phyloP scores from a whole-genome alignment of 2,329 filamentous ascomycete genomes.

The Rasamsonia emersonii region DNA sequence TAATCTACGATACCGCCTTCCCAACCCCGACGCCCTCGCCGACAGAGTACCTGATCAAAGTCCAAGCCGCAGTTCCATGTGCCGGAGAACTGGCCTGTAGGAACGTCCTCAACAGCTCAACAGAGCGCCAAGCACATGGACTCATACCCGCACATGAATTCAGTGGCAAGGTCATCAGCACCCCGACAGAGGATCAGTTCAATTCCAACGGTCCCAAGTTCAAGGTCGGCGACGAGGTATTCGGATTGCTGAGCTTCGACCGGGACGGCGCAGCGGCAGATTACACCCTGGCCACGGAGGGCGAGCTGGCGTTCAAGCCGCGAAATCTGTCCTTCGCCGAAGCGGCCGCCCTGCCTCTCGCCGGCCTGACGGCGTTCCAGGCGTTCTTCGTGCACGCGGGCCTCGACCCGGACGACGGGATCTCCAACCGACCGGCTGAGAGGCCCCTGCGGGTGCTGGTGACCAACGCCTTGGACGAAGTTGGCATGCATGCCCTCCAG shows the following conservation, averaged over 20 bases:
- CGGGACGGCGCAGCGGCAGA: conserved; percentile 36
- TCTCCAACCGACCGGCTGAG: conserved; percentile 9
- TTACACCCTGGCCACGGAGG: conserved; percentile 29
- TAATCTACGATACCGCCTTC: conserved; percentile 26
- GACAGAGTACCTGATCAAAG: conserved; percentile 34
- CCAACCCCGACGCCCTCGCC: conserved; percentile 27
- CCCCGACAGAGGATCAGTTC: conserved; percentile 22
- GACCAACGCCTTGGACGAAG: conserved; percentile 27
- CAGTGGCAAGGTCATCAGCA: conserved; percentile 31
- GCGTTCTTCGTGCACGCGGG: conserved; percentile 30
- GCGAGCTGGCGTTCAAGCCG: conserved; percentile 31
- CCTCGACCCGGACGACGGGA: conserved; percentile 18
- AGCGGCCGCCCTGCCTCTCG: conserved; percentile 29
- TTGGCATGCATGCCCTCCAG: conserved; percentile 30
- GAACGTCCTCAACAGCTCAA: conserved; percentile 14
- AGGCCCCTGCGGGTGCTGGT: conserved; percentile 27
- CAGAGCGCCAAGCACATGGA: conserved; percentile 12
- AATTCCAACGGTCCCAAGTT: conserved; percentile 26
- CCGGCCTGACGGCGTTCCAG: conserved; percentile 35
- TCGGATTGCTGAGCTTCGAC: conserved; percentile 27
- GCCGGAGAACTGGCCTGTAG: conserved; percentile 26
- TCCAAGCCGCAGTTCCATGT: conserved; percentile 30
- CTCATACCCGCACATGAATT: conserved; percentile 35
- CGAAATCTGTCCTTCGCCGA: conserved; percentile 25
- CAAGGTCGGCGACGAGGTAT: conserved; percentile 32